A percentile compares a stretch with the other conserved stretches of the same genome.
phyloP scores from a whole-genome alignment of 371 early-diverging fungal genomes.

The Rhizoclosmatium hyalinum region DNA sequence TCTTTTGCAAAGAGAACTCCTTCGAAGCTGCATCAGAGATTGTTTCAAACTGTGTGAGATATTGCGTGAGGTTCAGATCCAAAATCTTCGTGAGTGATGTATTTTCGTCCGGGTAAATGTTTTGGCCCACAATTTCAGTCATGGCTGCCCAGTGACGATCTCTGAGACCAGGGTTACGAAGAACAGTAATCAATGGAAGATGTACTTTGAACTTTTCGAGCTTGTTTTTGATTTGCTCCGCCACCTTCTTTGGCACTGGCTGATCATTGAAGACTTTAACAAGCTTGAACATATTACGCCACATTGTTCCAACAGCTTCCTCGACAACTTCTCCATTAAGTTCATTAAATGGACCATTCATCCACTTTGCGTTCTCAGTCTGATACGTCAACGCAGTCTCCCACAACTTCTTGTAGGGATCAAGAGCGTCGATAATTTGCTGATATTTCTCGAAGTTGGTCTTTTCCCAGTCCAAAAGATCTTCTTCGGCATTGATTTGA shows the following conservation, averaged over 20 bases:
- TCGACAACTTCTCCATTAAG: slow-evolving; percentile 56
- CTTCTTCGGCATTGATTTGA: slow-evolving; percentile 58
- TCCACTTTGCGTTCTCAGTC: slow-evolving; percentile 57
- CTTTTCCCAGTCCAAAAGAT: slow-evolving; percentile 63
- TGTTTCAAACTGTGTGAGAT: slow-evolving; percentile 52
- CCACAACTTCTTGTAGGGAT: slow-evolving; percentile 61
- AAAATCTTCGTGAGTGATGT: slow-evolving; percentile 57
- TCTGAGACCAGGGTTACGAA: slow-evolving; percentile 61
- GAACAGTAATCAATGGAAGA: slow-evolving; percentile 54
- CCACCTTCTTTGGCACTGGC: slow-evolving; percentile 58
- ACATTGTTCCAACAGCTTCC: slow-evolving; percentile 54
- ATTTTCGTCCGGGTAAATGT: slow-evolving; percentile 54
- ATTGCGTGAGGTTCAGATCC: slow-evolving; percentile 55
- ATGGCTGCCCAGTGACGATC: slow-evolving; percentile 59
- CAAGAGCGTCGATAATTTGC: slow-evolving; percentile 54
- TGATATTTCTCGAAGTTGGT: slow-evolving; percentile 55
- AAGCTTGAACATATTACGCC: slow-evolving; percentile 55
- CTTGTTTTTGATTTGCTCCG: slow-evolving; percentile 59
- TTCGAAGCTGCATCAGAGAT: slow-evolving; percentile 63
- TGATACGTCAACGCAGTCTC: slow-evolving; percentile 57
- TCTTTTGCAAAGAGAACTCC: slow-evolving; percentile 61
- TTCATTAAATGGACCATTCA: slow-evolving; percentile 60
- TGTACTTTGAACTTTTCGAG: slow-evolving; percentile 61
- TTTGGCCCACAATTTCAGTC: slow-evolving; percentile 54
- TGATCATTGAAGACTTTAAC: slow-evolving; percentile 57